Evolutionary conservation across 1,139 yeast genomes (phyloP).

Genomic region (Diutina neorugosa): DNA sequence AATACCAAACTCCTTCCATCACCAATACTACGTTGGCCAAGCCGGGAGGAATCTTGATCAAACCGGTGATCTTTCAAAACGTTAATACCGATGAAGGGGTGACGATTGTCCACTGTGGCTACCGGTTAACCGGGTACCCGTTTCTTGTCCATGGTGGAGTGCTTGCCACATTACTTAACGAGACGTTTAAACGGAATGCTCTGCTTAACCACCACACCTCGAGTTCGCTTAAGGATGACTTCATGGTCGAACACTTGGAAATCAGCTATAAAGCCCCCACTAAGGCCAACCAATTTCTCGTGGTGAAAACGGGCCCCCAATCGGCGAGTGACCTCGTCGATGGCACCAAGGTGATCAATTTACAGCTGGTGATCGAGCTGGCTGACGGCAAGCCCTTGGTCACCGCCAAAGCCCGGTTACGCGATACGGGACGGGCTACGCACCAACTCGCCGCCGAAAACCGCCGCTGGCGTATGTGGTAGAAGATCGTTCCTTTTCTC

Average conservation of each 20-base stretch:
- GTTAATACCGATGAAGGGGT: constrained; percentile 45
- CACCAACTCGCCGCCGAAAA: neutral
- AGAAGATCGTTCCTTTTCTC: neutral
- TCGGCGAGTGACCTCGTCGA: constrained; percentile 11
- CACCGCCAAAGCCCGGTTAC: constrained; percentile 22
- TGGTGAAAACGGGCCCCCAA: constrained; percentile 41
- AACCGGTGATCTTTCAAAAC: constrained; percentile 62
- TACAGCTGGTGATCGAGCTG: constrained; percentile 24
- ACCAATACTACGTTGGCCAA: constrained; percentile 18
- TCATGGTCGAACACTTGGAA: constrained; percentile 36
- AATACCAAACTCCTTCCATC: constrained; percentile 14
- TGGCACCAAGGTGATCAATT: constrained; percentile 15
- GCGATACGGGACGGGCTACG: constrained; percentile 28
- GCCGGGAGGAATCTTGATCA: constrained; percentile 72
- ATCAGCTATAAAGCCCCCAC: constrained; percentile 64
- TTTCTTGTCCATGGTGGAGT: constrained; percentile 86
- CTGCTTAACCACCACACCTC: constrained; percentile 17
- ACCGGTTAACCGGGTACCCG: constrained; percentile 76
- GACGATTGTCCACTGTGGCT: constrained; percentile 67
- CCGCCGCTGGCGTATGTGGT: neutral
- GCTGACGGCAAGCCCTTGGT: constrained; percentile 26
- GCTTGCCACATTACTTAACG: constrained; percentile 46
- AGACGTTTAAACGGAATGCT: constrained; percentile 51
- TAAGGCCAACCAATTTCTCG: constrained; percentile 65
- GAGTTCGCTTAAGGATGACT: constrained; percentile 28